Percentiles rank a stretch among this genome's conserved stretches.
Conservation (phyloP, 306 rosid genomes). For the Cucurbita ficifolia region DNA sequence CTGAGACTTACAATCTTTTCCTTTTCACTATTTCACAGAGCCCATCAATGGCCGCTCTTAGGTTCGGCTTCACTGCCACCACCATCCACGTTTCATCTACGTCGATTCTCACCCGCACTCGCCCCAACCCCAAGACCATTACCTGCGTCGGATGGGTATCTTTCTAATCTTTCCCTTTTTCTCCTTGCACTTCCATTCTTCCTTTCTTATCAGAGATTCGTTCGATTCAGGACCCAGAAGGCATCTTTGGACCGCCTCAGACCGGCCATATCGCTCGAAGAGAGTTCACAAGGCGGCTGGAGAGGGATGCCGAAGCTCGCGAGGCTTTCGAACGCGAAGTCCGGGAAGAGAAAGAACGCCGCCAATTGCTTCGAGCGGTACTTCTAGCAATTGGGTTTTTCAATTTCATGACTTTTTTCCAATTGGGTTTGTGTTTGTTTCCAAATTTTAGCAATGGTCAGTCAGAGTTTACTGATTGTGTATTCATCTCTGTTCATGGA, state of each 20-base stretch:
- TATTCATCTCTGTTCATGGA: neutral
- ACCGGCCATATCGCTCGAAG: slow-evolving; percentile 59
- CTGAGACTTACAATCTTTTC: neutral
- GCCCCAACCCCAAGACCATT: slow-evolving; percentile 18
- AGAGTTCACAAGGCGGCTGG: slow-evolving; percentile 53
- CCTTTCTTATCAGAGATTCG: neutral
- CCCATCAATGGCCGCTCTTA: slow-evolving; percentile 46
- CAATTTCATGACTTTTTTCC: neutral
- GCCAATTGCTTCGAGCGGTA: slow-evolving; percentile 52
- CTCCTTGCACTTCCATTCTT: neutral
- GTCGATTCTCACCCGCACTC: slow-evolving; percentile 2
- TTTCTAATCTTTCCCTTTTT: neutral
- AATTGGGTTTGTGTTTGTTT: neutral
- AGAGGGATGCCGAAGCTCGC: slow-evolving; percentile 66
- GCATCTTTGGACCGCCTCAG: slow-evolving; percentile 46
- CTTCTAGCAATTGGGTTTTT: neutral
- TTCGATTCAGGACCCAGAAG: slow-evolving; percentile 66
- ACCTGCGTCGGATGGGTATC: slow-evolving; percentile 54
- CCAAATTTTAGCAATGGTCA: neutral
- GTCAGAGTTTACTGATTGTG: neutral
- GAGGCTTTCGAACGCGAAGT: slow-evolving; percentile 63
- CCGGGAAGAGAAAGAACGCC: slow-evolving; percentile 67
- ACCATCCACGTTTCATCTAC: slow-evolving; percentile 4
- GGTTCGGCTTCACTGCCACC: slow-evolving; percentile 42
- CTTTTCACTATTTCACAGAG: neutral